These are phyloP conservation scores for Tylopilus felleus DNA, from an alignment of 768 basidiomycete species.

Conservation along the genomic window DNA sequence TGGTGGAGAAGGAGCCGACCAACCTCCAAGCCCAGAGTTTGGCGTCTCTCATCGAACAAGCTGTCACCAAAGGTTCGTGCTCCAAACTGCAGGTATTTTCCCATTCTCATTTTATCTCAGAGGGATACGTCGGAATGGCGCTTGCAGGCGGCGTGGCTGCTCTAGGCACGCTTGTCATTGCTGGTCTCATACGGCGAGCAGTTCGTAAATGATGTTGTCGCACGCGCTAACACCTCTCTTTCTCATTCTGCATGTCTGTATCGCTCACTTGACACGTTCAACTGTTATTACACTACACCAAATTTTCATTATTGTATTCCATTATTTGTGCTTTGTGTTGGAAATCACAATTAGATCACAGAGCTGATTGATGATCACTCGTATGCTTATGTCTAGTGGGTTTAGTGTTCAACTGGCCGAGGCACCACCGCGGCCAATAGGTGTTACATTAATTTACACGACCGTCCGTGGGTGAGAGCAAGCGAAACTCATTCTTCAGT, in stretches of 20 bases:
- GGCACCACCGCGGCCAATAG: slow-evolving; percentile 2
- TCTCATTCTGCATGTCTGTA: slow-evolving; percentile 16
- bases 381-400: neutral
- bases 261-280: slow-evolving; percentile 7
- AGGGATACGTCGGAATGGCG: slow-evolving; percentile 99
- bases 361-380: slow-evolving; percentile 1
- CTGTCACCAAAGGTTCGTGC: slow-evolving; percentile 70
- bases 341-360: slow-evolving; percentile 13
- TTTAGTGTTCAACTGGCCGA: neutral
- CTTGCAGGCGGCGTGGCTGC: slow-evolving; percentile 89
- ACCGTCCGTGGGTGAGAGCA: slow-evolving; percentile 12
- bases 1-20: slow-evolving; percentile 88
- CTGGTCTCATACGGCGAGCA: slow-evolving; percentile 84
- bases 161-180: slow-evolving; percentile 69
- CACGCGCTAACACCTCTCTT: slow-evolving; percentile 12
- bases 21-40: slow-evolving; percentile 93
- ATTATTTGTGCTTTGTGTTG: slow-evolving; percentile 8
- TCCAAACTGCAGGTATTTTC: neutral
- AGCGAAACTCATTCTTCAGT: slow-evolving; percentile 22
- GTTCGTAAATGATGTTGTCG: slow-evolving; percentile 37
- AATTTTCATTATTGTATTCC: slow-evolving; percentile 28
- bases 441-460: slow-evolving; percentile 32
- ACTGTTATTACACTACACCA: slow-evolving; percentile 13
- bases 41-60: slow-evolving; percentile 78
- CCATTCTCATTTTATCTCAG: slow-evolving; percentile 38